Evolutionary conservation across 2,329 filamentous ascomycete genomes (phyloP).

Genomic region (Lachnellula occidentalis): DNA sequence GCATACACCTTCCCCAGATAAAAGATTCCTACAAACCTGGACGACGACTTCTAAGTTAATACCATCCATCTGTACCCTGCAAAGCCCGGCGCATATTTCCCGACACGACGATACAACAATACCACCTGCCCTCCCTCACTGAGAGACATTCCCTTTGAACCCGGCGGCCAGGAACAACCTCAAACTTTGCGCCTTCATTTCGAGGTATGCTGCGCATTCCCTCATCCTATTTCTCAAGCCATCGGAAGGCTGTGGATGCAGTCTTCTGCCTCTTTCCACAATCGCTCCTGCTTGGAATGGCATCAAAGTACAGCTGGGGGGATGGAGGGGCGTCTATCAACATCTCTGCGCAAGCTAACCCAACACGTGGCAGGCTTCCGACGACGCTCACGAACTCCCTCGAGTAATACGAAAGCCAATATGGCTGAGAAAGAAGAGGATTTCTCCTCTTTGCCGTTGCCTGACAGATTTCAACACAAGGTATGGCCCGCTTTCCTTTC

Average conservation of each 20-base stretch:
- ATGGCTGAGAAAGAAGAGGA: slow-evolving; percentile 86
- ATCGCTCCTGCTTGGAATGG: background rate
- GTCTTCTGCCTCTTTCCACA: background rate
- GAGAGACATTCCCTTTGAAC: slow-evolving; percentile 1
- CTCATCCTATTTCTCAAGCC: slow-evolving; percentile 1
- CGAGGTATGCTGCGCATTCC: slow-evolving; percentile 13
- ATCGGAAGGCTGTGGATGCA: background rate
- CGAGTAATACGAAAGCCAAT: slow-evolving; percentile 8
- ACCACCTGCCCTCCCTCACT: background rate
- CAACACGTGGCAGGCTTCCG: slow-evolving; percentile 21
- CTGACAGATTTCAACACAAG: slow-evolving; percentile 81
- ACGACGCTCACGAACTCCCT: slow-evolving; percentile 14
- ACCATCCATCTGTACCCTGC: background rate
- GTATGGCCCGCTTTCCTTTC: slow-evolving; percentile 33
- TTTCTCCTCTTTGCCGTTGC: slow-evolving; percentile 70
- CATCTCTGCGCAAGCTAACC: slow-evolving; percentile 25
- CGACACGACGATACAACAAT: background rate
- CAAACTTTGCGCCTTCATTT: slow-evolving; percentile 18
- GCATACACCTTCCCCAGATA: background rate
- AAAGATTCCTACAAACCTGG: background rate
- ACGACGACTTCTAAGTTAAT: slow-evolving; percentile 2
- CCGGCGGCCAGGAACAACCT: slow-evolving; percentile 5
- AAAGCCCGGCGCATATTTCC: slow-evolving; percentile 4
- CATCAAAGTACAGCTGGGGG: background rate
- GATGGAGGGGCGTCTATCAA: slow-evolving; percentile 17